Evolutionary conservation across 129 eudicot species (phyloP).

Genomic region (Chrysanthemum lavandulifolium): DNA sequence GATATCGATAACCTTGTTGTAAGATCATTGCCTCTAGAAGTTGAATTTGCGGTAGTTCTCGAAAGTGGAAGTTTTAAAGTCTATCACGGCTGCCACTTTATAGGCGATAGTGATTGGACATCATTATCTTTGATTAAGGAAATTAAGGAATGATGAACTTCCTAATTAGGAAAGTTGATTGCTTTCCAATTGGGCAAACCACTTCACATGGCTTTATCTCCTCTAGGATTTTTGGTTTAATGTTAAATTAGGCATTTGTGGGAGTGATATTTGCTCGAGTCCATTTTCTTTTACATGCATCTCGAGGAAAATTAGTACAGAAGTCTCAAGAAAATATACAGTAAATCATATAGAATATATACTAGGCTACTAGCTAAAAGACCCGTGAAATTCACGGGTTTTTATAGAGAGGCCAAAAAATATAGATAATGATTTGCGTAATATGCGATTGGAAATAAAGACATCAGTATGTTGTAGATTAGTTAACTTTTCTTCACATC

Average conservation of each 20-base stretch:
- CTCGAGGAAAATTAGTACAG: slow-evolving; percentile 51
- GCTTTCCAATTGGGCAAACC: slow-evolving; percentile 10
- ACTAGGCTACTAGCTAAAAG: too few relatives aligned
- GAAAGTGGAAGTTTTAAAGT: not conserved
- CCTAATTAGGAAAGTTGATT: slow-evolving; percentile 43
- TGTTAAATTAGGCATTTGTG: slow-evolving; percentile 35
- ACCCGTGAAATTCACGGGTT: too few relatives aligned
- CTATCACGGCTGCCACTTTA: slow-evolving; percentile 2
- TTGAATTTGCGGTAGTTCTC: too few relatives aligned
- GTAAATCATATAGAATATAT: not conserved
- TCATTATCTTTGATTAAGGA: slow-evolving; percentile 23
- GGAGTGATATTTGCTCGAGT: slow-evolving; percentile 26
- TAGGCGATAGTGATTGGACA: slow-evolving; percentile 47
- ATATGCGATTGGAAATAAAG: too few relatives aligned
- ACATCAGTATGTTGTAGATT: too few relatives aligned
- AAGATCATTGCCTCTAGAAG: too few relatives aligned
- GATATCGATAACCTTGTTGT: too few relatives aligned
- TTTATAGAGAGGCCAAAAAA: too few relatives aligned
- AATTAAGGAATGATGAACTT: slow-evolving; percentile 1
- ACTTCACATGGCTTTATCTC: slow-evolving; percentile 46
- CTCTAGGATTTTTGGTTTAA: not conserved
- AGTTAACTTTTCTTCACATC: too few relatives aligned
- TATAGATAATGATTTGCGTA: too few relatives aligned
- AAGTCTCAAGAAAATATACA: slow-evolving; percentile 17
- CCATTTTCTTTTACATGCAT: slow-evolving; percentile 48